Evolutionary conservation across 805 yeast genomes (phyloP), one percentile per base, ranked within the genome.

Genomic region (Lipomyces kockii): DNA sequence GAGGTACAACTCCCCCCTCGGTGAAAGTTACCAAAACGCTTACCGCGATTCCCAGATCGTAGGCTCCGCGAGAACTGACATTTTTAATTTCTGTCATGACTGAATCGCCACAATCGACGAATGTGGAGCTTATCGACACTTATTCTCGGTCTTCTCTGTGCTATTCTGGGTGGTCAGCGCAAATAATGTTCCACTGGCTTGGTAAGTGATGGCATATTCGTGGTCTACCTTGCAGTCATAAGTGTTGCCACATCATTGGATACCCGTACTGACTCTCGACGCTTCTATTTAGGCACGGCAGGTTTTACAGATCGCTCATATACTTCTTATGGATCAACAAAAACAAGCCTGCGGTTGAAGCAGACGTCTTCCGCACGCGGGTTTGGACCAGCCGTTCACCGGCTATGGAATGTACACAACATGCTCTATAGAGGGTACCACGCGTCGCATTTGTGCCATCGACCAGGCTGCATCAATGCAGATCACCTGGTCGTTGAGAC

Each of bases 301-400:
- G 68, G 2, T 69, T 68, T 29, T 69, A 69, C 67, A 68, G 52
- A 46, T 66, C 70, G 3, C 54, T 68, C 17, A 8, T 17, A 20
- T 64, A 67, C 54, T 43, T 27, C 52, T 56, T 68, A 17, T 68
- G 57, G 60, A 6, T 68, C 29, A 20, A 60, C 53, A 64, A 60
- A 34, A 49, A 62, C 9, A 46, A 55, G 9, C 51, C 54, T 12
- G 66, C 37, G 17, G 52, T 60, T 22, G 63, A 29, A 22, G 29
- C 27, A 56, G 67, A 63, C 51, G 67, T 72, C 52, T 72, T 72
- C 64, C 69, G 65, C 39, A 51, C 83, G 56, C 75, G 81, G 0
- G 73, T 76, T 14, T 80, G 80, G 70, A 71, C 76, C 27, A 84
- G 92, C 0, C 86, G 85, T 67, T 90, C 89, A 35, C 88, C 94